Evolutionary conservation across 2,329 filamentous ascomycete species (phyloP).

Genomic region (Huntiella abstrusa): DNA sequence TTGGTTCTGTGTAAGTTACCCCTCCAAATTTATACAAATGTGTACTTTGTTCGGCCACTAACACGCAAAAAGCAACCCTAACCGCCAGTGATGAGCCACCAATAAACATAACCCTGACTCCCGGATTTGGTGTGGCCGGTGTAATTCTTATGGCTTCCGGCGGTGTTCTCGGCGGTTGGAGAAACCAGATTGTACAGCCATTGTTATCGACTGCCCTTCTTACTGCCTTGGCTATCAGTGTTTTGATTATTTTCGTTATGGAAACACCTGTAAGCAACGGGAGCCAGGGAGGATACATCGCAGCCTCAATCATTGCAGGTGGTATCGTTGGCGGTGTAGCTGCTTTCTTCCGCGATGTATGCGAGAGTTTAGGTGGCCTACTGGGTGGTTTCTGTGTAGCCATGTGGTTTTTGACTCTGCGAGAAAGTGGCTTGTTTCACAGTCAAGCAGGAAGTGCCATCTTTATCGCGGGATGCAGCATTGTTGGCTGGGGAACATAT

Average conservation of each 20-base stretch:
- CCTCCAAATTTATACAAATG: too few species aligned
- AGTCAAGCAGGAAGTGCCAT: conserved; percentile 44
- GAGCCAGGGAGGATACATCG: conserved; percentile 72
- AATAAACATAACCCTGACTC: conserved; percentile 54
- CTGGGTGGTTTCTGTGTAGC: conserved; percentile 68
- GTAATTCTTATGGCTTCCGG: conserved; percentile 58
- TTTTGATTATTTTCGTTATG: conserved; percentile 82
- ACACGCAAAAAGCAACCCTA: too few species aligned
- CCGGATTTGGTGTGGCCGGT: conserved; percentile 62
- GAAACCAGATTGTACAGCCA: conserved; percentile 59
- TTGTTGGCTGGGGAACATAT: conserved; percentile 52
- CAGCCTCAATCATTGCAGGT: conserved; percentile 56
- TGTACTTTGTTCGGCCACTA: not conserved
- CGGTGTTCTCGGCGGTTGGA: conserved; percentile 51
- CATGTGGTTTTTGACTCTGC: conserved; percentile 79
- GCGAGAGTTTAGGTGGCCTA: conserved; percentile 64
- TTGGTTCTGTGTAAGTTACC: too few species aligned
- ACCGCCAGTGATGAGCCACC: conserved; percentile 24
- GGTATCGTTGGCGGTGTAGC: conserved; percentile 53
- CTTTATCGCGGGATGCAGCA: conserved; percentile 56
- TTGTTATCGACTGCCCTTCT: conserved; percentile 66
- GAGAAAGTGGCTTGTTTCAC: conserved; percentile 53
- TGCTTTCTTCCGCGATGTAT: conserved; percentile 66
- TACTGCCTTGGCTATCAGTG: conserved; percentile 51
- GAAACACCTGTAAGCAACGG: conserved; percentile 53